Evolutionary conservation across 2,329 filamentous ascomycete species (phyloP).

Genomic region (Talaromyces sp.): DNA sequence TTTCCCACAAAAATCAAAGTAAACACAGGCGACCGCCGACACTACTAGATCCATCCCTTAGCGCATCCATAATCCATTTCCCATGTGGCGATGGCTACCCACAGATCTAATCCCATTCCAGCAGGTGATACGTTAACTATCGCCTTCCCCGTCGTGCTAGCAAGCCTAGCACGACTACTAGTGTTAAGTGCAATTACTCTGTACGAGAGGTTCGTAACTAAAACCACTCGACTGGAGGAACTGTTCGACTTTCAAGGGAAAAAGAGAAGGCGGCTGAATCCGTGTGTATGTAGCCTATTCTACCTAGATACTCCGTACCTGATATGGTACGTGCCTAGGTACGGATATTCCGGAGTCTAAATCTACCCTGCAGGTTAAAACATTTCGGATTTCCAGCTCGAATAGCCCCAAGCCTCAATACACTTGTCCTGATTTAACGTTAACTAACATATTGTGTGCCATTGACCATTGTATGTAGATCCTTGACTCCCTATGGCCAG

Average conservation of each 20-base stretch:
- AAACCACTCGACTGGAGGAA: too few species aligned
- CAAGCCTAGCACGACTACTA: background rate
- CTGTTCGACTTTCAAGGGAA: too few species aligned
- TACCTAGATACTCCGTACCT: background rate
- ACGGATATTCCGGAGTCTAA: background rate
- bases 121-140: background rate
- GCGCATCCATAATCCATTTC: background rate
- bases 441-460: background rate
- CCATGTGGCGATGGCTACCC: conserved; percentile 6
- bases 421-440: background rate
- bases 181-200: too few species aligned
- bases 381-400: background rate
- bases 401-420: background rate
- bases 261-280: background rate
- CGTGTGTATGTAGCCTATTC: background rate
- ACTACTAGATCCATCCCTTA: background rate
- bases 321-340: too few species aligned
- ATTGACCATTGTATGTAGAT: background rate
- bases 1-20: background rate
- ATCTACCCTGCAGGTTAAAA: background rate
- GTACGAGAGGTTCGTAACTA: too few species aligned
- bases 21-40: background rate
- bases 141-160: background rate
- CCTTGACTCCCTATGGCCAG: background rate
- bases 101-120: background rate